Evolutionary conservation across 805 yeast species (phyloP), one percentile per base, ranked within the genome.

Genomic region (Metschnikowia picachoensis): DNA sequence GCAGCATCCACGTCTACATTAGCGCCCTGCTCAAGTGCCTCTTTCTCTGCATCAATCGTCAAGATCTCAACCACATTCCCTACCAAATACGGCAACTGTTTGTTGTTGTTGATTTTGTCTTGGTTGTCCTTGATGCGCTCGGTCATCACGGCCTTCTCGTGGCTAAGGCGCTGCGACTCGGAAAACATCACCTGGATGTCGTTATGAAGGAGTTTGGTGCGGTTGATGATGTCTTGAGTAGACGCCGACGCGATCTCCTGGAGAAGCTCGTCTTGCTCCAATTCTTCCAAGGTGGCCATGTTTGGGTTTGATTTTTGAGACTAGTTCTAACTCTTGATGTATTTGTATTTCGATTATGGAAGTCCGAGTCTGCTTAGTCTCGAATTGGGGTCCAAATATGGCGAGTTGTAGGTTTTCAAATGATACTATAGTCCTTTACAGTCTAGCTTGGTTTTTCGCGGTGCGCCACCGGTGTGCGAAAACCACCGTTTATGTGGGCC

Each of bases 21-120:
- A 48, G 98, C 97, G 33, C 98, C 98, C 65, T 94, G 96, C 51
- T 85, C 89, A 20, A 76, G 73, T 27, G 92, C 94, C 47, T 83
- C 87, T 52, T 82, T 85, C 50, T 89, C 92, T 10, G 87, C 90
- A 56, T 83, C 85, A 66, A 94, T 79, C 61, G 94, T 95, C 60
- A 94, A 77, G 48, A 94, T 74, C 68, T 94, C 99, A 30, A 94
- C 98, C 42, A 94, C 95, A 63, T 94, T 94, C 25, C 97, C 97
- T 41, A 94, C 99, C 46, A 94, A 73, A 60, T 94, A 94, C 13
- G 99, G 99, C 60, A 94, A 77, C 67, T 91, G 97, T 68, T 85
- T 87, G 68, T 94, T 94, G 65, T 94, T 92, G 60, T 88, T 88
- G 67, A 94, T 92, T 70, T 94, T 94, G 58, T 92, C 97, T 64